A percentile compares a stretch with the other conserved stretches of the same genome.
These are phyloP conservation scores for Candida mattraensis DNA, from an alignment of 805 yeast species.

Conservation along the genomic window DNA sequence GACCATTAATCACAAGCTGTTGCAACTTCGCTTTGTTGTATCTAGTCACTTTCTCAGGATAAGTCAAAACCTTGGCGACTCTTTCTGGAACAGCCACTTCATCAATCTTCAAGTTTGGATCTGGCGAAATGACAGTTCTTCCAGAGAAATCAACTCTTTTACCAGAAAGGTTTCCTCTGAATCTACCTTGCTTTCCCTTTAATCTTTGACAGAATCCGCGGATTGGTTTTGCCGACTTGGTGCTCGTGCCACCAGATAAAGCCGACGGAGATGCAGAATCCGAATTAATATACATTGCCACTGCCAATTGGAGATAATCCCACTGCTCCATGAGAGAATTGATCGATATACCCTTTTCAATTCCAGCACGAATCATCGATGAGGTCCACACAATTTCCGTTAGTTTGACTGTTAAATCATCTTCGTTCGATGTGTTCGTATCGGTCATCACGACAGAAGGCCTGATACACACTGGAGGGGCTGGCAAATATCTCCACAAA, in stretches of 20 bases:
- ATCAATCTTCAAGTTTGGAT: constrained; percentile 91
- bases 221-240: constrained; percentile 70
- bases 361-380: constrained; percentile 90
- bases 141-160: constrained; percentile 98
- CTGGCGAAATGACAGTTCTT: constrained; percentile 97
- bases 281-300: constrained; percentile 96
- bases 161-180: constrained; percentile 96
- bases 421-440: constrained; percentile 88
- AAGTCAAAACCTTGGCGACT: constrained; percentile 92
- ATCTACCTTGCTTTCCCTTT: constrained; percentile 98
- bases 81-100: constrained; percentile 98
- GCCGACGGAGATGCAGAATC: constrained; percentile 85
- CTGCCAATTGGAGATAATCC: constrained; percentile 94
- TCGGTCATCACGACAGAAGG: constrained; percentile 96
- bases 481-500: constrained; percentile 95
- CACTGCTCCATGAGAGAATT: constrained; percentile 97
- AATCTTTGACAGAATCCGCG: constrained; percentile 96
- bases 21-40: constrained; percentile 82
- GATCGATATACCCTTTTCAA: constrained; percentile 91
- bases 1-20: constrained; percentile 75
- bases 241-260: constrained; percentile 62
- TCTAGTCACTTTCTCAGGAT: constrained; percentile 91
- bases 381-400: constrained; percentile 97
- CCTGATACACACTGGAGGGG: constrained; percentile 98
- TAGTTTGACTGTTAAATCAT: constrained; percentile 91